Evolutionary conservation across 2,329 filamentous ascomycete genomes (phyloP), one percentile per base, ranked within the genome.

Genomic region (Tolypocladium tropicale): DNA sequence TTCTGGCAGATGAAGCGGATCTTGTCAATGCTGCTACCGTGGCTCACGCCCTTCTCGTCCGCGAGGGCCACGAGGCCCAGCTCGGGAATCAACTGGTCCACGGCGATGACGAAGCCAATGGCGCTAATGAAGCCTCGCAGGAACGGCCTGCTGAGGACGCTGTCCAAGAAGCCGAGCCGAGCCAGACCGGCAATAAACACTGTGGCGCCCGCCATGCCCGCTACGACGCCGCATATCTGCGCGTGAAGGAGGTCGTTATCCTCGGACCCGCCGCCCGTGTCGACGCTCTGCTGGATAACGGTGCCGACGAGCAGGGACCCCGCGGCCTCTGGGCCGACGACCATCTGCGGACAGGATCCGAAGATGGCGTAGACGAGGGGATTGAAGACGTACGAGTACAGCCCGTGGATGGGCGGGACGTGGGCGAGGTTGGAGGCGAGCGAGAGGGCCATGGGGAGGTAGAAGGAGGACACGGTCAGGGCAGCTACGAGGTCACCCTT

Each of bases 381-480:
- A 57, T 92, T 92, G 75, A 97, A 90, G 59, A 95, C 89, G 68
- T 96, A 97, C 18, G 89, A 84, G 73, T 97, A 99, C 4, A 99
- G 79, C 0, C 94, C 94, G 66, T 96, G 93, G 65, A 97, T 92
- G 0, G 94, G 88, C 10, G 93, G 91, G 2, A 96, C 84, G 68
- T 97, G 94, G 6, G 88, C 91, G 46, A 99, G 84, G 67, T 97
- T 97, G 43, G 90, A 85, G 55, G 94, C 91, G 61, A 95, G 87
- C 0, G 94, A 97, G 16, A 99, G 81, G 0, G 91, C 88, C 92
- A 99, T 96, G 53, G 94, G 94, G 39, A 99, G 88, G 70, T 99
- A 99, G 75, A 99, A 94, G 30, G 92, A 96, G n/a, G 93, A 90
- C 76, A 99, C 87, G n/a, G 94, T 97, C 60, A 97, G 70, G 52